These are phyloP conservation scores for Agrocybe pediades DNA, from an alignment of 768 basidiomycete genomes.

Conservation along the genomic window DNA sequence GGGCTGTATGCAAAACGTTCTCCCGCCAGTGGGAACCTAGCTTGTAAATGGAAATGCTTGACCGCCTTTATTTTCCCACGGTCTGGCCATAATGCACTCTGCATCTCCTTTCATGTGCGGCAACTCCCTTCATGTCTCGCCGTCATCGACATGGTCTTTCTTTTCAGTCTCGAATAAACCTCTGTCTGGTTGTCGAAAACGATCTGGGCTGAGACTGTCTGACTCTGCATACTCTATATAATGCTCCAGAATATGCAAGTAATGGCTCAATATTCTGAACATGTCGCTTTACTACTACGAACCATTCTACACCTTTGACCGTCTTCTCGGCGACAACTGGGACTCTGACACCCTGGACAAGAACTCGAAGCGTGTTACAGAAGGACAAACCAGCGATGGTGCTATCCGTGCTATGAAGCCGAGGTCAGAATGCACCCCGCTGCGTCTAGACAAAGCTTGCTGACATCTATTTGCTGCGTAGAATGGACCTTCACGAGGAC, in stretches of 20 bases:
- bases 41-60: background rate
- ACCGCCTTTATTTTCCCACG: too few relatives aligned
- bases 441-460: background rate
- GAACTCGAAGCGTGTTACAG: background rate
- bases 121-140: too few relatives aligned
- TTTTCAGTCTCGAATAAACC: too few relatives aligned
- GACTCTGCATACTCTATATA: background rate
- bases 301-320: constrained; percentile 1
- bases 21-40: background rate
- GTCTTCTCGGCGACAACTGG: background rate
- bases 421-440: constrained; percentile 26
- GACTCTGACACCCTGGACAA: background rate
- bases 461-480: constrained; percentile 18
- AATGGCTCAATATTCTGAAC: background rate
- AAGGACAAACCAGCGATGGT: background rate
- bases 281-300: background rate
- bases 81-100: too few relatives aligned
- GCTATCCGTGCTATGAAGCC: constrained; percentile 24
- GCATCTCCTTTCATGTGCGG: too few relatives aligned
- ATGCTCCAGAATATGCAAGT: background rate
- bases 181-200: too few relatives aligned
- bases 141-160: too few relatives aligned
- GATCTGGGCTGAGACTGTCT: background rate
- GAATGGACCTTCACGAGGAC: constrained; percentile 60
- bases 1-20: constrained; percentile 1